Evolutionary conservation across 441 rosid genomes (phyloP).

Genomic region (Populus hybrid): DNA sequence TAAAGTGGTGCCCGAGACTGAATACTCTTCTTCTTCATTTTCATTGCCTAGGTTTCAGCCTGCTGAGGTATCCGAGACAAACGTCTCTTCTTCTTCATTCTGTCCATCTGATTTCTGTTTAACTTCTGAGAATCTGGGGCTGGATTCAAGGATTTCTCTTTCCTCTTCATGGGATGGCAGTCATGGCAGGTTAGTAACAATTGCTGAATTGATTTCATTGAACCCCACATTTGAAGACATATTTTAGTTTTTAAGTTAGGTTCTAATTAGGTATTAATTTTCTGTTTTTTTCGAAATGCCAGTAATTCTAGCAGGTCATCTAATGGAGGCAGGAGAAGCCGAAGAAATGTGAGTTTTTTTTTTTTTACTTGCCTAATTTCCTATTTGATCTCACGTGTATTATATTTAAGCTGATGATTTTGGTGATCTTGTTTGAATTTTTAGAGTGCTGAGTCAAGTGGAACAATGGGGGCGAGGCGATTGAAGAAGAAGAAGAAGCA

Average conservation of each 20-base stretch:
- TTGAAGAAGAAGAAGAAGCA: slow-evolving; percentile 81
- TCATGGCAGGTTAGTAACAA: slow-evolving; percentile 54
- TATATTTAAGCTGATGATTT: neutral
- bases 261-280: slow-evolving; percentile 1
- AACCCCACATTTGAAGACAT: neutral
- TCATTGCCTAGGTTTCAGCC: slow-evolving; percentile 52
- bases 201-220: slow-evolving; percentile 5
- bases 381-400: neutral
- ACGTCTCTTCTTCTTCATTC: slow-evolving; percentile 28
- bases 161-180: slow-evolving; percentile 75
- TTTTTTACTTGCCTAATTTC: neutral
- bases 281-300: slow-evolving; percentile 8
- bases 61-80: slow-evolving; percentile 29
- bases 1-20: slow-evolving; percentile 30
- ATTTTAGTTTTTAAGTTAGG: slow-evolving; percentile 11
- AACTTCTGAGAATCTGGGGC: slow-evolving; percentile 69
- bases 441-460: slow-evolving; percentile 75
- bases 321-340: slow-evolving; percentile 69
- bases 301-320: slow-evolving; percentile 63
- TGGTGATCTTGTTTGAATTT: slow-evolving; percentile 15
- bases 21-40: slow-evolving; percentile 26
- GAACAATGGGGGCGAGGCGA: slow-evolving; percentile 57
- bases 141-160: slow-evolving; percentile 51
- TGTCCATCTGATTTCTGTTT: slow-evolving; percentile 56
- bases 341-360: slow-evolving; percentile 48